Percentiles rank a stretch among this genome's conserved stretches.
phyloP scores from a whole-genome alignment of 1,284 basidiomycete genomes.

The Ceratobasidium sp. region DNA sequence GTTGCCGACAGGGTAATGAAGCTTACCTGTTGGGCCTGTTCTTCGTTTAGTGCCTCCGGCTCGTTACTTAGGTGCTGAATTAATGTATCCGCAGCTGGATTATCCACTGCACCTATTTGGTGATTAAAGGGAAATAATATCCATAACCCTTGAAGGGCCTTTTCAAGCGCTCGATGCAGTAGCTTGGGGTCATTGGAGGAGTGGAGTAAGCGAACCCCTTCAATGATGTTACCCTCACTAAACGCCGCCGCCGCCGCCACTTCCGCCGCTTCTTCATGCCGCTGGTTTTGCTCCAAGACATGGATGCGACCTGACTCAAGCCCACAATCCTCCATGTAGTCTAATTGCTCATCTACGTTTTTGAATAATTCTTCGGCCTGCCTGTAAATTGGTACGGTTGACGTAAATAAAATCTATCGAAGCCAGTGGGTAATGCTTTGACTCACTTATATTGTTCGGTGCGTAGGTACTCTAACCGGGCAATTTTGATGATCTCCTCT shows the following conservation, averaged over 20 bases:
- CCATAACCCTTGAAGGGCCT: constrained; percentile 60
- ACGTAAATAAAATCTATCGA: background rate
- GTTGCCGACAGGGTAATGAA: too few relatives aligned
- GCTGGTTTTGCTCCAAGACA: constrained; percentile 57
- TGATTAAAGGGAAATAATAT: constrained; percentile 49
- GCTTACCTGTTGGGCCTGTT: constrained; percentile 1
- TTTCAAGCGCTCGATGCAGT: constrained; percentile 57
- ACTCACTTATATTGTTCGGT: constrained; percentile 57
- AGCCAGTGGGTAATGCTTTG: background rate
- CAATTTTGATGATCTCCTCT: constrained; percentile 56
- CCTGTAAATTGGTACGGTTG: constrained; percentile 18
- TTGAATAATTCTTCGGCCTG: constrained; percentile 58
- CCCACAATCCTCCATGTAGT: constrained; percentile 63
- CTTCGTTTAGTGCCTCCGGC: background rate
- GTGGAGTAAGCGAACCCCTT: constrained; percentile 10
- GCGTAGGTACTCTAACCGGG: constrained; percentile 62
- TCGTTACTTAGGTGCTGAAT: background rate
- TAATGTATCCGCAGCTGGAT: background rate
- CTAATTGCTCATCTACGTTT: constrained; percentile 56
- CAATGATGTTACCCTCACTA: constrained; percentile 53
- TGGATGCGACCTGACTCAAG: constrained; percentile 60
- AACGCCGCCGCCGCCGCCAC: constrained; percentile 66
- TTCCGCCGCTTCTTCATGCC: constrained; percentile 59
- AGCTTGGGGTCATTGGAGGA: background rate
- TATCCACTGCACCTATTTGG: constrained; percentile 43